Base-by-base conservation (phyloP, 257 asterid genomes). In the Solanum clarkiae region DNA sequence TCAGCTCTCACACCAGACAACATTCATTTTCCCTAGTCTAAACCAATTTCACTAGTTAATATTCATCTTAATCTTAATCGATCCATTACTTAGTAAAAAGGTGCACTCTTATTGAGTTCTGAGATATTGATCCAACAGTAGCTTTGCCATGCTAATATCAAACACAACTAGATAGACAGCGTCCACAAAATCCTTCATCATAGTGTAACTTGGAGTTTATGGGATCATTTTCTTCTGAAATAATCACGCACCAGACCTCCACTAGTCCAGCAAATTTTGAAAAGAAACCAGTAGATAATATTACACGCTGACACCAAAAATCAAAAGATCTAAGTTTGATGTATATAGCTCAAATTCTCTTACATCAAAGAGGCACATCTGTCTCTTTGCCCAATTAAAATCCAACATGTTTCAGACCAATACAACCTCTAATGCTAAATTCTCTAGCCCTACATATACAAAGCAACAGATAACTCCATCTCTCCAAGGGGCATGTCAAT, bases 381-480 rank as follows among this genome's bases (percentile, higher is more conserved):
- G 59, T 54, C 62, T 79, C 83, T 79, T 79, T 9, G 17, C 62
- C 82, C 83, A 29, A 79, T 16, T 53, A 79, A 10, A 51, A 79
- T 79, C 49, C 83, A 79, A 77, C 42, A 45, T 74, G 59, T 57
- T 74, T 45, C 40, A 3, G 65, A 26, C 65, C 83, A 53, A 29
- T 79, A 54, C 26, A 26, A 53, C 49, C 49, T 79, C 83, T 79
- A 79, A 53, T 53, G 65, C 65, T 79, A 79, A 79, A 53, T 10
- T 29, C 15, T 26, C 65, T 53, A 79, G 83, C 65, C 65, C 65
- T 16, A 79, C 65, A 79, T 79, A 79, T 79, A 62, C 75, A 55
- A 72, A 80, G 68, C 80, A 85, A 53, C 75, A 57, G 80, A 82
- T 66, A 71, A 77, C 40, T 85, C 84, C 83, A 79, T 26, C 83